These are phyloP conservation scores for Pichia kudriavzevii DNA, from an alignment of 1,139 yeast species.

Conservation along the genomic window DNA sequence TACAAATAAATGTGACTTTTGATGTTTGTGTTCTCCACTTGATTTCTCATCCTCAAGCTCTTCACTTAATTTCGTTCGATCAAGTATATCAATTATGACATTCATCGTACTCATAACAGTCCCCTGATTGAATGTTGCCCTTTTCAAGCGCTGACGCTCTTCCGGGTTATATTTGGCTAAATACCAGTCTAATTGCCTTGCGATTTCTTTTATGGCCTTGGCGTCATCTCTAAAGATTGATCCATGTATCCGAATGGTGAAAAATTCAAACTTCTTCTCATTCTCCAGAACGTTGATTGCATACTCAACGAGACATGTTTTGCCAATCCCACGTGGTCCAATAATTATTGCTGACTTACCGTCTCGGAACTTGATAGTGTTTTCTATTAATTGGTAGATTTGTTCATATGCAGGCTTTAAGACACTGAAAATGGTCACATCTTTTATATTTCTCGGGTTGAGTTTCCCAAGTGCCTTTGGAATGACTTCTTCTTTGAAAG, in stretches of 20 bases:
- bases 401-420: constrained; percentile 36
- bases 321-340: constrained; percentile 80
- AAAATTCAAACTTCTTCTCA: constrained; percentile 37
- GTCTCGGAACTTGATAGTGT: constrained; percentile 61
- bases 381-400: constrained; percentile 49
- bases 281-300: constrained; percentile 44
- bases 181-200: constrained; percentile 64
- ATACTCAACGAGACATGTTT: constrained; percentile 53
- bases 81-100: constrained; percentile 40
- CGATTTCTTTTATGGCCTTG: constrained; percentile 76
- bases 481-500: constrained; percentile 4
- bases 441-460: constrained; percentile 9
- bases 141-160: constrained; percentile 6
- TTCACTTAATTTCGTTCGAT: constrained; percentile 29
- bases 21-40: constrained; percentile 10
- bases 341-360: constrained; percentile 75
- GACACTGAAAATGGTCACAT: not conserved
- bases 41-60: constrained; percentile 16
- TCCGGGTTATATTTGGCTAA: constrained; percentile 15
- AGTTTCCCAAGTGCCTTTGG: constrained; percentile 3
- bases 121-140: constrained; percentile 34
- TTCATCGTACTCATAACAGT: constrained; percentile 48
- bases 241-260: constrained; percentile 63
- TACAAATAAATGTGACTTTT: constrained; percentile 27
- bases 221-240: constrained; percentile 67